Conservation (phyloP, 148 eudicot species). For the Rhododendron kiyosumense region DNA sequence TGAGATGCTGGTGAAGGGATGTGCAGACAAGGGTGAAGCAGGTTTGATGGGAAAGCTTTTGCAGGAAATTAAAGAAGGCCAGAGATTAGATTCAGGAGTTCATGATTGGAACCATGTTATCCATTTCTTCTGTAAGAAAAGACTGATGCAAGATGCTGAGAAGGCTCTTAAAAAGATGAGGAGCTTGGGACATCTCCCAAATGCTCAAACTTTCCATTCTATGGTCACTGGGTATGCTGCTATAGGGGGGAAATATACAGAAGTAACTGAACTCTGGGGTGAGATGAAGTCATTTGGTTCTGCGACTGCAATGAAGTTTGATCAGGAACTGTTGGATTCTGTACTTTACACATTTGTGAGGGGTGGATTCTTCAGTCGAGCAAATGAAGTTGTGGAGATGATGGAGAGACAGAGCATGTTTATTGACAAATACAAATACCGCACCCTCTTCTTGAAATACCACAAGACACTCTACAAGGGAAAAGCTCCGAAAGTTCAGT, state of each 20-base stretch:
- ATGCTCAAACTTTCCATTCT: slow-evolving; percentile 93
- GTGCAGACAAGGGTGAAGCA: slow-evolving; percentile 43
- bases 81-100: slow-evolving; percentile 66
- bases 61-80: slow-evolving; percentile 80
- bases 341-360: slow-evolving; percentile 89
- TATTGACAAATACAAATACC: slow-evolving; percentile 82
- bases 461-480: slow-evolving; percentile 83
- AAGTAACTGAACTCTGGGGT: slow-evolving; percentile 93
- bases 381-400: slow-evolving; percentile 85
- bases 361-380: slow-evolving; percentile 85
- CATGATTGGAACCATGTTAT: slow-evolving; percentile 93
- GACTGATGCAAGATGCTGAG: slow-evolving; percentile 94
- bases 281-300: slow-evolving; percentile 76
- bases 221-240: slow-evolving; percentile 95
- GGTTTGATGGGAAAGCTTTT: slow-evolving; percentile 76
- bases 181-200: slow-evolving; percentile 76
- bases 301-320: slow-evolving; percentile 69
- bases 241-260: slow-evolving; percentile 79
- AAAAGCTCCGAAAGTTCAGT: slow-evolving; percentile 65
- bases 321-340: slow-evolving; percentile 83
- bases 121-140: slow-evolving; percentile 82
- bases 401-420: slow-evolving; percentile 87
- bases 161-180: slow-evolving; percentile 94
- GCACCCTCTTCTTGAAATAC: slow-evolving; percentile 71
- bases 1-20: slow-evolving; percentile 43